Evolutionary conservation across 148 eudicot species (phyloP).

Genomic region (Camellia granthamiana): DNA sequence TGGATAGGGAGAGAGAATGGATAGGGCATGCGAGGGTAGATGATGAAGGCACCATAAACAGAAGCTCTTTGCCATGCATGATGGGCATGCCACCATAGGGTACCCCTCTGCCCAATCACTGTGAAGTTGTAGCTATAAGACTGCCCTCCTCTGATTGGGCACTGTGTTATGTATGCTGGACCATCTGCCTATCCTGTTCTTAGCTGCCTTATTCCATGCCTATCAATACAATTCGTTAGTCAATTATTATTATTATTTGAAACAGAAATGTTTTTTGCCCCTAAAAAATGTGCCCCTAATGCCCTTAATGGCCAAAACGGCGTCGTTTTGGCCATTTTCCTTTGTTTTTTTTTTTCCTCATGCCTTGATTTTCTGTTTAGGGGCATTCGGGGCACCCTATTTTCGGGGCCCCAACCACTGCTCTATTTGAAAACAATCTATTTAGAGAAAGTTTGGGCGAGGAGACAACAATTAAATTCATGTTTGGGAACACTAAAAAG

Average conservation of each 20-base stretch:
- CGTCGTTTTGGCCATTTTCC: too few relatives aligned
- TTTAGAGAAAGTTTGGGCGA: too few relatives aligned
- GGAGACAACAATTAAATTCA: too few relatives aligned
- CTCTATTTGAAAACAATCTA: not conserved
- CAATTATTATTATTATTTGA: not conserved
- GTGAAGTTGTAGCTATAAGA: constrained; percentile 46
- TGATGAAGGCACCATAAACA: constrained; percentile 47
- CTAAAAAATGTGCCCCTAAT: too few relatives aligned
- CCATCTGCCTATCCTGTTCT: constrained; percentile 59
- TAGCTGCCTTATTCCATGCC: constrained; percentile 49
- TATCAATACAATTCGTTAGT: not conserved
- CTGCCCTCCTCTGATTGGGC: constrained; percentile 42
- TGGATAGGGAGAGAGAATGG: constrained; percentile 30
- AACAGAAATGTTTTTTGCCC: too few relatives aligned
- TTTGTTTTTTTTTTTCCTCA: too few relatives aligned
- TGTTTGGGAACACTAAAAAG: too few relatives aligned
- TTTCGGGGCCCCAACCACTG: too few relatives aligned
- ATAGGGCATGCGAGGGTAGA: constrained; percentile 42
- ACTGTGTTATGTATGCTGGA: constrained; percentile 53
- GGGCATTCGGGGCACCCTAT: too few relatives aligned
- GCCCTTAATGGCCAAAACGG: too few relatives aligned
- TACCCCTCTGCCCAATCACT: constrained; percentile 38
- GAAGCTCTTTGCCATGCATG: constrained; percentile 48
- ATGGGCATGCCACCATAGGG: constrained; percentile 50
- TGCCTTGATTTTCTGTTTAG: too few relatives aligned